Evolutionary conservation across 345 rosid species (phyloP).

Genomic region (Tarenaya hassleriana): DNA sequence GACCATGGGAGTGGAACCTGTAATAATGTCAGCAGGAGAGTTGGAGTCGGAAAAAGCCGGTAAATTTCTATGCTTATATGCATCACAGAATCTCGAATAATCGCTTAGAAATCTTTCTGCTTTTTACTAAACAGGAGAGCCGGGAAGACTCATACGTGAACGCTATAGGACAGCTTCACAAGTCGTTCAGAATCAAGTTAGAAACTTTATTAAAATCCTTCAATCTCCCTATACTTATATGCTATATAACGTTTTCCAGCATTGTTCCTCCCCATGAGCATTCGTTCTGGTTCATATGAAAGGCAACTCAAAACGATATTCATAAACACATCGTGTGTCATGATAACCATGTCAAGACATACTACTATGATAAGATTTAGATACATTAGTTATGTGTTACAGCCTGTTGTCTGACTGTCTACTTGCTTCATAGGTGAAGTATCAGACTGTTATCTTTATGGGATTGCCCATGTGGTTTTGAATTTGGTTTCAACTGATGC

Average conservation of each 20-base stretch:
- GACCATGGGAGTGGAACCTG: slow-evolving; percentile 86
- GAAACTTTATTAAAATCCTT: slow-evolving; percentile 44
- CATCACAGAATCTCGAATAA: not conserved
- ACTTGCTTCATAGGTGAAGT: no score
- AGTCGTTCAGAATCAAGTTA: slow-evolving; percentile 96
- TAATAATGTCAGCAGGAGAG: slow-evolving; percentile 95
- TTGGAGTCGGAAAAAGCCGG: slow-evolving; percentile 94
- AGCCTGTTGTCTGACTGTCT: not conserved
- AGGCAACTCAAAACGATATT: no score
- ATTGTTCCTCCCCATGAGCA: no score
- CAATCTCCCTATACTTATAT: slow-evolving; percentile 39
- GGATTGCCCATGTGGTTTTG: not conserved
- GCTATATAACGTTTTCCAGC: not conserved
- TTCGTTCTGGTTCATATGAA: no score
- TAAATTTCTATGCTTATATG: slow-evolving; percentile 24
- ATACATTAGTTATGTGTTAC: not conserved
- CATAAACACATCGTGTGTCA: no score
- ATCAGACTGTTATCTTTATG: not conserved
- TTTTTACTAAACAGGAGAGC: slow-evolving; percentile 57
- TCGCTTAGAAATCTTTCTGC: not conserved
- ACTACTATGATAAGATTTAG: no score
- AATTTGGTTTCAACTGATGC: slow-evolving; percentile 31
- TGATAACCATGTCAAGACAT: no score
- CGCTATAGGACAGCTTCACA: slow-evolving; percentile 97
- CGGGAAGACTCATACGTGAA: slow-evolving; percentile 83